These are phyloP conservation scores for Dactylellina haptotyla DNA, from an alignment of 2,329 filamentous ascomycete species.

Conservation along the genomic window DNA sequence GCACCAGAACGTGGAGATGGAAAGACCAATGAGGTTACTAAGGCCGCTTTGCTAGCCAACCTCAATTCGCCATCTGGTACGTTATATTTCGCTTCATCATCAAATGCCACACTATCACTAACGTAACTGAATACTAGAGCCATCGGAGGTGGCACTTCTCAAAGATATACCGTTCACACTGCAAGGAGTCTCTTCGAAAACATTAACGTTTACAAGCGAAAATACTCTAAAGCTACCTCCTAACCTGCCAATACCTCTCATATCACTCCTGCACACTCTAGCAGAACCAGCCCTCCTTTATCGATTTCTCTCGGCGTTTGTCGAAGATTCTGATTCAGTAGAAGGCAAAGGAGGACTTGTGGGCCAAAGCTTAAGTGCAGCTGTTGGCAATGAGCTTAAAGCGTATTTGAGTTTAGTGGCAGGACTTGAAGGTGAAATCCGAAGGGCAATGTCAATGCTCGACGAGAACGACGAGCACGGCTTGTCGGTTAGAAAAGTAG, in stretches of 20 bases:
- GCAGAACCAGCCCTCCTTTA: constrained; percentile 96
- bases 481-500: constrained; percentile 78
- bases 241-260: constrained; percentile 81
- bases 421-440: constrained; percentile 90
- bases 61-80: constrained; percentile 30
- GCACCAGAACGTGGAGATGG: constrained; percentile 34
- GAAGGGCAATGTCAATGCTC: constrained; percentile 79
- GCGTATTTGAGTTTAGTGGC: constrained; percentile 91
- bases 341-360: constrained; percentile 70
- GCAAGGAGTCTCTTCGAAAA: constrained; percentile 88
- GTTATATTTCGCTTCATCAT: neutral
- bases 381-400: constrained; percentile 82
- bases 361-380: constrained; percentile 88
- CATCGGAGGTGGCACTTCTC: constrained; percentile 73
- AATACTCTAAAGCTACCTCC: constrained; percentile 78
- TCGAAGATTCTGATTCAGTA: constrained; percentile 78
- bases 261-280: constrained; percentile 86
- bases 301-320: constrained; percentile 79
- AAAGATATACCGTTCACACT: constrained; percentile 90
- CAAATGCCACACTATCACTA: neutral
- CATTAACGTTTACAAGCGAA: constrained; percentile 77
- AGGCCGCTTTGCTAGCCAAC: constrained; percentile 42
- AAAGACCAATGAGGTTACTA: constrained; percentile 32
- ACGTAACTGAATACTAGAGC: constrained; percentile 64
- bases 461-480: constrained; percentile 74